A percentile compares a stretch with the other conserved stretches of the same genome.
Conservation (phyloP, 2,329 filamentous ascomycete genomes). For the Exophiala alcalophila region DNA sequence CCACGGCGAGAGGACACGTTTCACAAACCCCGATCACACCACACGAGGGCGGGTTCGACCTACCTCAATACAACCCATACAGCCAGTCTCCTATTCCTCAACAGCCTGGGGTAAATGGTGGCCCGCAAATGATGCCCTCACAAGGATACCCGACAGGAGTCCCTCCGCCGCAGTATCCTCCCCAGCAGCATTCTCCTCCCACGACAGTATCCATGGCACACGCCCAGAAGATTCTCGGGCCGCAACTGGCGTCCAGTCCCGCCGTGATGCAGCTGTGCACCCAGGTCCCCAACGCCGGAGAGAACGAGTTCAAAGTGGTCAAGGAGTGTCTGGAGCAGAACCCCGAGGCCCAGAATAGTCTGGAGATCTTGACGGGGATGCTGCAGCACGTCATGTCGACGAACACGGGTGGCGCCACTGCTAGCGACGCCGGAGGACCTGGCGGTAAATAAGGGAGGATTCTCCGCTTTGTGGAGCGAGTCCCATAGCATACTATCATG, state of each 20-base stretch:
- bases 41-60: conserved; percentile 39
- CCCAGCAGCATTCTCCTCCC: conserved; percentile 32
- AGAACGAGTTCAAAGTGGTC: conserved; percentile 72
- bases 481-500: too few species aligned
- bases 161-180: conserved; percentile 14
- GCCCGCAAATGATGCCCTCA: conserved; percentile 34
- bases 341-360: conserved; percentile 62
- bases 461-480: too few species aligned
- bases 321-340: conserved; percentile 65
- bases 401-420: conserved; percentile 2
- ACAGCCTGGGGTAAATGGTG: conserved; percentile 35
- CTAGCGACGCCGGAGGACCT: neutral
- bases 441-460: neutral
- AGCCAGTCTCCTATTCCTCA: conserved; percentile 30
- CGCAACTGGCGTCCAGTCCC: conserved; percentile 56
- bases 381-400: conserved; percentile 31
- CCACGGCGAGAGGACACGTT: conserved; percentile 13
- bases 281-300: conserved; percentile 65
- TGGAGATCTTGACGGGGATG: conserved; percentile 42
- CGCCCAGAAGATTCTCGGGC: conserved; percentile 63
- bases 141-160: conserved; percentile 24
- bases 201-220: conserved; percentile 47
- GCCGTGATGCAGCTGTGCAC: conserved; percentile 68
- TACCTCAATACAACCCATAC: conserved; percentile 10
- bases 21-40: conserved; percentile 35